Evolutionary conservation across 495 filamentous ascomycete species (phyloP), one percentile per base, ranked within the genome.

Genomic region (Neurospora pannonica): DNA sequence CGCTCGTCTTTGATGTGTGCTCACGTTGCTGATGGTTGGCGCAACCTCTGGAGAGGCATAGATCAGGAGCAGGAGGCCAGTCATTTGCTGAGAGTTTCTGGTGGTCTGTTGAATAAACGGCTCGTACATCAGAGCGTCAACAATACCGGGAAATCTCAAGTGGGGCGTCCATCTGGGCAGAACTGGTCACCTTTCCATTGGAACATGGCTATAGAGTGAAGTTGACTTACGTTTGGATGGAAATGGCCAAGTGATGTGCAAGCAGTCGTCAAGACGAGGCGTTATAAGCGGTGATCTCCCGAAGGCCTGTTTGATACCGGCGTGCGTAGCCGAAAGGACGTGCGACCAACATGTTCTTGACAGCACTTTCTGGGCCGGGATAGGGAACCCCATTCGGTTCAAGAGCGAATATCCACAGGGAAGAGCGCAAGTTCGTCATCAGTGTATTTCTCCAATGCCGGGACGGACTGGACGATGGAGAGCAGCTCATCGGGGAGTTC

Each of bases 31-130:
- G 42, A 97, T 86, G 2, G 88, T 89, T 1, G 90, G 86, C 24
- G 87, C 87, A 71, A 98, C 84, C 34, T 86, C 86, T 0, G 95
- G 92, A 0, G 94, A 91, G 2, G 92, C 94, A 77, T 93, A 98
- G 39, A 97, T 88, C 24, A 98, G 82, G 21, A 97, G 83, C 37
- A 97, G 83, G 34, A 99, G 83, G 0, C 97, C 96, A 36, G 95
- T 89, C 37, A 99, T 86, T 78, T 98, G 97, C 75, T 94, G 40
- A 42, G 5, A 7, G 40, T 7, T 19, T 40, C 4, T 7, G 2
- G 2, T 19, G 6, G 40, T 19, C 1, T 42, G 40, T 42, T 42
- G 5, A 19, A 19, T 8, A 7, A 42, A 42, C 17, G 40, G 15
- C 40, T 42, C 17, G 17, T 2, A 19, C 17, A 42, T 5, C 40